These are phyloP conservation scores for Nemania sp. DNA, from an alignment of 2,329 filamentous ascomycete species.

Conservation along the genomic window DNA sequence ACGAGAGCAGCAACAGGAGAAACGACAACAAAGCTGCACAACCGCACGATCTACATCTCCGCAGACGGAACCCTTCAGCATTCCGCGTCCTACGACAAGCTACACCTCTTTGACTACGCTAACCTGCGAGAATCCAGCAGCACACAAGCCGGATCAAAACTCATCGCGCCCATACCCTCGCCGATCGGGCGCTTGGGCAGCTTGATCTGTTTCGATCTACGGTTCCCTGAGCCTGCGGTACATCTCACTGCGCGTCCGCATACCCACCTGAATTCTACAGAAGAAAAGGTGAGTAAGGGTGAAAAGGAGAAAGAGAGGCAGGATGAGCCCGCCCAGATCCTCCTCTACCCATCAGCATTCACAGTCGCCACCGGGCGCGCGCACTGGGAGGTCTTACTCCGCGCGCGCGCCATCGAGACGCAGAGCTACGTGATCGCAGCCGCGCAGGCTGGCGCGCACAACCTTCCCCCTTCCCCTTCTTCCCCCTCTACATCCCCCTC, in stretches of 20 bases:
- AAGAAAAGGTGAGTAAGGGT: no score
- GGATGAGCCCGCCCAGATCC: conserved; percentile 63
- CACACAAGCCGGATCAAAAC: conserved; percentile 67
- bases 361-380: conserved; percentile 81
- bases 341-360: conserved; percentile 89
- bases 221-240: conserved; percentile 77
- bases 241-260: conserved; percentile 56
- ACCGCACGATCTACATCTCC: conserved; percentile 57
- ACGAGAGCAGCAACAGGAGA: background rate
- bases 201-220: conserved; percentile 88
- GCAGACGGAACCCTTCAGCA: conserved; percentile 48
- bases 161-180: conserved; percentile 73
- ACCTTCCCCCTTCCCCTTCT: conserved; percentile 40
- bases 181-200: conserved; percentile 75
- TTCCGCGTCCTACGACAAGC: conserved; percentile 71
- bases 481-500: background rate
- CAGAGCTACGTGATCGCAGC: conserved; percentile 86
- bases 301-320: no score
- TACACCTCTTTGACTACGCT: conserved; percentile 82
- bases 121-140: conserved; percentile 55
- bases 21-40: conserved; percentile 47
- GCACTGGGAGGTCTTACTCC: conserved; percentile 82
- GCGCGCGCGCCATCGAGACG: conserved; percentile 83
- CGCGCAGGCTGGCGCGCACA: conserved; percentile 75
- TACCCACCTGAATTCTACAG: background rate